Evolutionary conservation across 345 rosid genomes (phyloP), one percentile per base, ranked within the genome.

Genomic region (Eucalyptus tenuipes): DNA sequence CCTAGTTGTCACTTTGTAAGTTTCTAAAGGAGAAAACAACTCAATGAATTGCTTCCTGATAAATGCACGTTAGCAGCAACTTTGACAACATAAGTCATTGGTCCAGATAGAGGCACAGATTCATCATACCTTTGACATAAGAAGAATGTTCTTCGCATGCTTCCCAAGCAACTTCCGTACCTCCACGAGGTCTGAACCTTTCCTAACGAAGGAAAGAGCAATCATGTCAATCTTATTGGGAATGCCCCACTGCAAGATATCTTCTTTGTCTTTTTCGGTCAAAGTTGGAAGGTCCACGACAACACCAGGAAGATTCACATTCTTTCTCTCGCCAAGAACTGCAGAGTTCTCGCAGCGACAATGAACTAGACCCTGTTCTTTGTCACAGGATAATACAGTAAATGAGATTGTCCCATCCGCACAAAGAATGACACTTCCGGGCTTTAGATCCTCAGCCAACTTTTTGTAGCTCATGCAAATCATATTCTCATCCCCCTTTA

Each of bases 391-490:
- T 86, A 97, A 88, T 68, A 96, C 99, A 7, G 95, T 93, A 87
- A 98, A 93, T 31, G 99, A 95, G 88, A 98, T 98, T 13, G 98
- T 98, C 89, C 99, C 99, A 89, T 98, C 99, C 0, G 99, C 94
- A 90, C 99, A 98, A 80, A 98, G 98, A 86, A 98, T 97, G 80
- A 97, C 97, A 93, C 93, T 96, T 44, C 98, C 98, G 25, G 99
- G 98, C 89, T 93, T 94, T 68, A 98, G 99, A 89, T 98, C 98
- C 90, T 88, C 92, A 12, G 99, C 94, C 93, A 98, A 88, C 93
- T 96, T 98, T 88, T 96, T 98, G 93, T 98, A 98, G 94, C 99
- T 98, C 99, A 98, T 98, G 94, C 97, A 93, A 42, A 98, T 98
- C 86, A 92, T 92, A 42, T 91, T 91, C 91, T 93, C 94, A 81